Evolutionary conservation across 2,329 filamentous ascomycete species (phyloP).

Genomic region (Colletotrichum sp.): DNA sequence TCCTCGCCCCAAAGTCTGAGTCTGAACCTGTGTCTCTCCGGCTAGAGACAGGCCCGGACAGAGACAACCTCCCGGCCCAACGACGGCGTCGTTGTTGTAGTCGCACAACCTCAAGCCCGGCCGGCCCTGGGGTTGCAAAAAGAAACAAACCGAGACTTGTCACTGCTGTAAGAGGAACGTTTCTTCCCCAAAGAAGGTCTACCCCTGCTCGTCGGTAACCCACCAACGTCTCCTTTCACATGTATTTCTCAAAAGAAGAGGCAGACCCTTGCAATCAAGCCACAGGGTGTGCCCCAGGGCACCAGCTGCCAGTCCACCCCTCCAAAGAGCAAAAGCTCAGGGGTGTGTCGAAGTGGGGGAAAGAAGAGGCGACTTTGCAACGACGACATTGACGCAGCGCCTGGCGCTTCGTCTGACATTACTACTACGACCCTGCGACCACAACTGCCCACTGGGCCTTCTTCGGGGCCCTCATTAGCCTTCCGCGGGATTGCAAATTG

Average conservation of each 20-base stretch:
- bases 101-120: background rate
- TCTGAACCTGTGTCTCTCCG: slow-evolving; percentile 13
- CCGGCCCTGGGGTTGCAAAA: background rate
- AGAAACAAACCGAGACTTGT: slow-evolving; percentile 9
- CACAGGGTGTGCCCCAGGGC: slow-evolving; percentile 5
- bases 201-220: slow-evolving; percentile 10
- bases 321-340: background rate
- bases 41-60: slow-evolving; percentile 8
- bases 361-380: background rate
- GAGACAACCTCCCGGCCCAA: slow-evolving; percentile 1
- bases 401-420: slow-evolving; percentile 19
- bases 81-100: background rate
- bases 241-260: background rate
- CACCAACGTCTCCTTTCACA: slow-evolving; percentile 16
- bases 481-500: slow-evolving; percentile 21
- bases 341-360: background rate
- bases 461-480: background rate
- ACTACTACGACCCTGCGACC: background rate
- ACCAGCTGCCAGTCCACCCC: slow-evolving; percentile 1
- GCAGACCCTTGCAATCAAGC: background rate
- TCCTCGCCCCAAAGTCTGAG: background rate
- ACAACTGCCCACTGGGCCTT: background rate
- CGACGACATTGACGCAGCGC: slow-evolving; percentile 3
- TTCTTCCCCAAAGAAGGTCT: slow-evolving; percentile 5
- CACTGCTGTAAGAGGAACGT: slow-evolving; percentile 10